Evolutionary conservation across 2,329 filamentous ascomycete species (phyloP).

Genomic region (Remersonia thermophila): DNA sequence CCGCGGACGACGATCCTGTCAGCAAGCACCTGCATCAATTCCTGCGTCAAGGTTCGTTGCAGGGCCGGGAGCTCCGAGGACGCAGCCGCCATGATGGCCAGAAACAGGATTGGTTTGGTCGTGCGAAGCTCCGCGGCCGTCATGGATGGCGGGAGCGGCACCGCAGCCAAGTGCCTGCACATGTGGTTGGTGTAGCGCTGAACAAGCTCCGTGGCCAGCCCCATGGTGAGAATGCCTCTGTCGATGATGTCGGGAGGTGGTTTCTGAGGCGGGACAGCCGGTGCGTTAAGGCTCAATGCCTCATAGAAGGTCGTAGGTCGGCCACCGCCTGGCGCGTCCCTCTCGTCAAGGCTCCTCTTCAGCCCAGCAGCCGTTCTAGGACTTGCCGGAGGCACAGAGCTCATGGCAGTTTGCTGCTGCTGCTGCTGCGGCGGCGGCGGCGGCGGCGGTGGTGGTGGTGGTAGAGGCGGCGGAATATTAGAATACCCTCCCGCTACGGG

Average conservation of each 20-base stretch:
- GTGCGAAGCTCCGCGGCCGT: slow-evolving; percentile 44
- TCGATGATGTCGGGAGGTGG: slow-evolving; percentile 41
- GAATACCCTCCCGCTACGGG: too few species aligned
- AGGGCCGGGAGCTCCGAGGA: slow-evolving; percentile 42
- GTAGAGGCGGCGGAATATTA: too few species aligned
- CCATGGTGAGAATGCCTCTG: slow-evolving; percentile 44
- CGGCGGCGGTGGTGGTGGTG: too few species aligned
- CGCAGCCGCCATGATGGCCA: slow-evolving; percentile 57
- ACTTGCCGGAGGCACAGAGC: too few species aligned
- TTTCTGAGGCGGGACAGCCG: not conserved
- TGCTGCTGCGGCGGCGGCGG: too few species aligned
- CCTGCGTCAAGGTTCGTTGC: slow-evolving; percentile 51
- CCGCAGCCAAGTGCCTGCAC: slow-evolving; percentile 47
- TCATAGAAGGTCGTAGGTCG: too few species aligned
- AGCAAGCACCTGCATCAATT: slow-evolving; percentile 61
- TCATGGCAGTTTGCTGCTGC: too few species aligned
- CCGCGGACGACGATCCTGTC: slow-evolving; percentile 63
- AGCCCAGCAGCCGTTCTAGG: too few species aligned
- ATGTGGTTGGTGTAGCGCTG: slow-evolving; percentile 47
- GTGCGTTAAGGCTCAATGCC: too few species aligned
- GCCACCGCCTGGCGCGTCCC: not conserved
- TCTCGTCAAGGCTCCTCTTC: slow-evolving; percentile 7
- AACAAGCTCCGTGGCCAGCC: slow-evolving; percentile 43
- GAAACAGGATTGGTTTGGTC: slow-evolving; percentile 53
- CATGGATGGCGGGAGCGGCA: slow-evolving; percentile 44